Percentiles rank a stretch among this genome's conserved stretches.
phyloP scores from a whole-genome alignment of 306 rosid genomes.

The Urtica urens region DNA sequence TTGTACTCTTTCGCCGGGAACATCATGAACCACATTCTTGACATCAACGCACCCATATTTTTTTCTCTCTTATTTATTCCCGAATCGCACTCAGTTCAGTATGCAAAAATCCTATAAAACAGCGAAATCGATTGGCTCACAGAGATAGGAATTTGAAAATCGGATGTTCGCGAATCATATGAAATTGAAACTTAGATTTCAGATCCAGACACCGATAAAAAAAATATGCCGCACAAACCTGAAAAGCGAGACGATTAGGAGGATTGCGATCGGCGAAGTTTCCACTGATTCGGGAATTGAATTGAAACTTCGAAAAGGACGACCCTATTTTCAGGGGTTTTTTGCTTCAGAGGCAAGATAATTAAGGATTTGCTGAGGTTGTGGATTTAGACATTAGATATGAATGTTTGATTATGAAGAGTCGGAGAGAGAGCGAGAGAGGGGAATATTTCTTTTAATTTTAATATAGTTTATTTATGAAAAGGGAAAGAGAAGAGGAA shows the following conservation, averaged over 20 bases:
- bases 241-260: background rate
- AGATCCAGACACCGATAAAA: conserved; percentile 15
- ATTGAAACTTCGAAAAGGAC: background rate
- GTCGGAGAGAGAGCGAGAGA: no score
- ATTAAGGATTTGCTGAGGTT: background rate
- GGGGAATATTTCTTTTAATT: no score
- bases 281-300: background rate
- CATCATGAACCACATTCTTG: conserved; percentile 85
- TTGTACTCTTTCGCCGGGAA: conserved; percentile 89
- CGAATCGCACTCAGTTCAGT: no score
- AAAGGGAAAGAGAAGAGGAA: background rate
- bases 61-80: no score
- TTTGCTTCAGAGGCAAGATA: background rate
- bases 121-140: background rate
- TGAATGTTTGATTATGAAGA: no score
- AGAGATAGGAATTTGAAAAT: background rate
- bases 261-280: background rate
- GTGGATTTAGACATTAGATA: no score
- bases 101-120: background rate
- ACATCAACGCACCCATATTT: conserved; percentile 70
- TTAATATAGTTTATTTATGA: no score
- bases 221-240: conserved; percentile 22
- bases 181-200: conserved; percentile 12
- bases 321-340: background rate
- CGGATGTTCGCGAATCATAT: conserved; percentile 1